Conservation (phyloP, 805 yeast genomes). For the Wickerhamomyces bisporus region DNA sequence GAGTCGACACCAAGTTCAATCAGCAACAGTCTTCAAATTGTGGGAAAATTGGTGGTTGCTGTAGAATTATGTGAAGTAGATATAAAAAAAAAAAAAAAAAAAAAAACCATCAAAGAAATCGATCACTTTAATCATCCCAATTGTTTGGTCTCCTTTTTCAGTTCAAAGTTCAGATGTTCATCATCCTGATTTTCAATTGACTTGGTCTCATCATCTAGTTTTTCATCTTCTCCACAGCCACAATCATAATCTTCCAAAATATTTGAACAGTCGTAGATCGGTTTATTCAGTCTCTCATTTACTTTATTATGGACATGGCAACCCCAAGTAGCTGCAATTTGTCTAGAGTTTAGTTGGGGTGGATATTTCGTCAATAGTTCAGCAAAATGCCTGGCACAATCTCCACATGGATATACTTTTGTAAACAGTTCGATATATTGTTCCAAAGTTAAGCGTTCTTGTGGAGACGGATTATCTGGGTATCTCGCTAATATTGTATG, state of each 20-base stretch:
- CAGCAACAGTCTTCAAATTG: not conserved
- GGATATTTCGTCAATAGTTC: conserved; percentile 66
- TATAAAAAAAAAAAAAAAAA: too few species aligned
- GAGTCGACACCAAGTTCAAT: conserved; percentile 13
- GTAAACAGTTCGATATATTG: conserved; percentile 72
- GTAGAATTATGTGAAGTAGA: conserved; percentile 29
- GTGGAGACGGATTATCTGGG: conserved; percentile 71
- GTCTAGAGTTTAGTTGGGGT: conserved; percentile 74
- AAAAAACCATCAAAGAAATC: too few species aligned
- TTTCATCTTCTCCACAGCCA: conserved; percentile 85
- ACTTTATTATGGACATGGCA: conserved; percentile 89
- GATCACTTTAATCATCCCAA: conserved; percentile 35
- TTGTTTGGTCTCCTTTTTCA: conserved; percentile 45
- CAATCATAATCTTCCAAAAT: conserved; percentile 91
- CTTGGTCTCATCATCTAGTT: conserved; percentile 32
- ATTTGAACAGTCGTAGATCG: conserved; percentile 75
- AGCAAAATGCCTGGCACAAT: conserved; percentile 90
- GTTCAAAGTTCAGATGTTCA: conserved; percentile 39
- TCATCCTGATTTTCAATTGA: too few species aligned
- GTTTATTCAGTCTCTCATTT: conserved; percentile 64
- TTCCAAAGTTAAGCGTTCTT: conserved; percentile 57
- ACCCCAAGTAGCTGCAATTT: conserved; percentile 92
- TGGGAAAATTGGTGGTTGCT: conserved; percentile 23
- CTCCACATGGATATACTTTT: conserved; percentile 95
- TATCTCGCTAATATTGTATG: conserved; percentile 91